Base-by-base conservation (phyloP, 441 rosid genomes). In the Populus hybrid region DNA sequence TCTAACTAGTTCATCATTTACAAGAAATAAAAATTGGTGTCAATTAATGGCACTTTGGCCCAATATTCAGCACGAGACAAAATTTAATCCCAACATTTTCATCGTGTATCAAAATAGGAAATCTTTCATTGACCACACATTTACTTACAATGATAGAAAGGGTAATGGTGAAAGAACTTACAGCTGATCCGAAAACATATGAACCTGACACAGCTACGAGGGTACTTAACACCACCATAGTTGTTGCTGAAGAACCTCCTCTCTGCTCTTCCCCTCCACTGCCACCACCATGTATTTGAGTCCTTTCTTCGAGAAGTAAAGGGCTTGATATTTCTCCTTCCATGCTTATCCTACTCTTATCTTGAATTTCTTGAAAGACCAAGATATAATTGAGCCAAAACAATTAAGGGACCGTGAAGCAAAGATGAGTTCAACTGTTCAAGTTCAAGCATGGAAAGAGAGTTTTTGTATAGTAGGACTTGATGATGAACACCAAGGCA, bases 201-300 rank as follows among this genome's bases (percentile, higher is more conserved):
- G 93, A 86, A 73, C 95, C 95, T 35, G 84, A 84, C 67, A 88
- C 90, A 69, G 95, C 87, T 28, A 89, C 84, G 16, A 88, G 83
- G 24, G 89, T 87, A 76, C 84, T 84, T 3, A 89, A 23, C 18
- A 91, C 83, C 79, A 89, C 77, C 36, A 76, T 32, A 64, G 78
- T 34, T 46, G 89, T 87, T 67, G 85, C 84, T 20, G 93, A 77
- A 73, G 86, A 74, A 69, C 30, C 66, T 4, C 63, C 78, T 57
- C 74, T 57, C 16, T 8, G 21, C 50, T 54, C 50, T 8, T 28
- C 73, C 10, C 69, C 74, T 24, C 26, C 75, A 50, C 81, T 70
- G 36, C 21, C 74, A 46, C 26, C 74, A 36, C 83, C 71, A 36
- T 1, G 65, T 20, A 61, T 18, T 63, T 70, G 76, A 42, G 81